Base-by-base conservation (phyloP, 1,284 basidiomycete genomes). In the Takashimella tepidaria region DNA sequence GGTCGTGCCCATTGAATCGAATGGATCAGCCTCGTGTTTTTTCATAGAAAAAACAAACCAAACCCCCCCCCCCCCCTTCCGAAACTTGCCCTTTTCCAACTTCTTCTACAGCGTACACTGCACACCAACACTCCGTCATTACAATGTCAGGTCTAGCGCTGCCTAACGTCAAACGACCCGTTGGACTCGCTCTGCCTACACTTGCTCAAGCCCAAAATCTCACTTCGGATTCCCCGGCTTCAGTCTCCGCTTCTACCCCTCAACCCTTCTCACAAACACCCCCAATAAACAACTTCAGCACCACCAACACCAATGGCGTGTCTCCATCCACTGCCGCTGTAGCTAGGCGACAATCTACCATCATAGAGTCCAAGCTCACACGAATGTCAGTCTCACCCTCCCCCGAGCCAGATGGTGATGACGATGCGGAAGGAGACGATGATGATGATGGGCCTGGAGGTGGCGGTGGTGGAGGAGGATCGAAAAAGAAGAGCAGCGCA, bases 391-490 rank as follows among this genome's bases (percentile, higher is more conserved):
- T 54, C 0, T 63, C 64, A 0, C 59, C 64, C 0, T 61, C 62
- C 1, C 62, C 61, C 5, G 64, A 63, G 5, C 62, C 61, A 4
- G 64, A 66, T 4, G 63, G 66, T 3, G 62, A 63, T 11, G 62
- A 61, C 1, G 69, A 69, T 10, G 64, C 53, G 1, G 71, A 69
- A 2, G 66, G 56, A 5, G 70, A 69, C 20, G 65, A 65, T 31
- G 68, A 68, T 20, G 69, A 67, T 25, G 66, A 66, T 47, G 62
- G 59, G 20, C 45, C 24, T 6, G 56, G 40, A 5, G 48, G 4
- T 11, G 47, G 47, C 37, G 43, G 50, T 56, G 37, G 49, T 44
- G 27, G 60, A 59, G 5, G 53, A 47, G 25, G 45, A 45, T 41
- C 40, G 20, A 25, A 53, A 43, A 59, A 59, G 49, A 56, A 57